Evolutionary conservation across 148 eudicot genomes (phyloP).

Genomic region (Chenopodium album): DNA sequence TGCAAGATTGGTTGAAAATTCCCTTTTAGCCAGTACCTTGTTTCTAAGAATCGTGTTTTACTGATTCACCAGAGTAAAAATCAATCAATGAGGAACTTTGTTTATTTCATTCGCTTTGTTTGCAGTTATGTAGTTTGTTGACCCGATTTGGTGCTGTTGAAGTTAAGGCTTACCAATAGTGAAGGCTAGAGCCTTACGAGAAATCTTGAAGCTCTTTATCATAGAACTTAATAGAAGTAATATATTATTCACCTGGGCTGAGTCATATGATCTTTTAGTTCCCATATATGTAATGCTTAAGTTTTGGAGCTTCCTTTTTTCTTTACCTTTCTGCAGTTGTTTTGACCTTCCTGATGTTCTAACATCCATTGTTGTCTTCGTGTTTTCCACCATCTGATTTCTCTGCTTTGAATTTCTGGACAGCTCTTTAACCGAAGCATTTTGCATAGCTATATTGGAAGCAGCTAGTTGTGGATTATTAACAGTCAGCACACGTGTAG

Average conservation of each 20-base stretch:
- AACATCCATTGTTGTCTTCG: background rate
- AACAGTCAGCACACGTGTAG: slow-evolving; percentile 95
- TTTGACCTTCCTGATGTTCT: background rate
- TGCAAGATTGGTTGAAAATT: background rate
- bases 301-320: background rate
- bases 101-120: background rate
- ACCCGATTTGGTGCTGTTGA: background rate
- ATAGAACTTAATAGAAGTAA: background rate
- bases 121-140: background rate
- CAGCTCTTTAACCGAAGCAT: slow-evolving; percentile 97
- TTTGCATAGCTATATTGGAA: slow-evolving; percentile 97
- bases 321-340: background rate
- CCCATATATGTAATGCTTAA: background rate
- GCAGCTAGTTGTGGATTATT: slow-evolving; percentile 98
- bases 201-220: background rate
- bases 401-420: slow-evolving; percentile 26
- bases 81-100: background rate
- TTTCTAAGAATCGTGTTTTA: background rate
- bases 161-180: background rate
- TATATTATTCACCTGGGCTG: too few relatives aligned
- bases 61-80: background rate
- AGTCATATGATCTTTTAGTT: background rate
- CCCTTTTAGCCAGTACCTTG: background rate
- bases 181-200: background rate
- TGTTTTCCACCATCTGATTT: slow-evolving; percentile 7